phyloP scores from a whole-genome alignment of 768 basidiomycete genomes.

The Nevesoporus exiguus region DNA sequence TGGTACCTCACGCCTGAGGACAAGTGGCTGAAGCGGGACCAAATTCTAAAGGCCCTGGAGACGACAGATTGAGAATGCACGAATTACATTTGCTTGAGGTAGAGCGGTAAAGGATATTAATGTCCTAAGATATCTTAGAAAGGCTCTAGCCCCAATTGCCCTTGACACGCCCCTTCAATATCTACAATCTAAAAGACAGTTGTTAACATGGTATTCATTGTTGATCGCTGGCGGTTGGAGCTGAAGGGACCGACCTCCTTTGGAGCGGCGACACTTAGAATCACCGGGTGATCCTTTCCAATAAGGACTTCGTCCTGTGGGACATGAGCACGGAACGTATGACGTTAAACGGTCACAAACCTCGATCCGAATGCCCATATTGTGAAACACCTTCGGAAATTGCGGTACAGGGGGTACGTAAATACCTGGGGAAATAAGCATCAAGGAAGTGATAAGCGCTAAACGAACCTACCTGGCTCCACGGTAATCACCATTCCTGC shows the following conservation, averaged over 20 bases:
- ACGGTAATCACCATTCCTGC: slow-evolving; percentile 91
- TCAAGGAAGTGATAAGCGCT: background rate
- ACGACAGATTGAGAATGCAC: slow-evolving; percentile 9
- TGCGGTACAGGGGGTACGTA: slow-evolving; percentile 80
- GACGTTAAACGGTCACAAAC: slow-evolving; percentile 32
- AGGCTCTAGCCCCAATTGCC: slow-evolving; percentile 60
- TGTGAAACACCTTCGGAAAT: slow-evolving; percentile 88
- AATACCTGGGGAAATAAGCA: slow-evolving; percentile 47
- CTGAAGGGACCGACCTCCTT: slow-evolving; percentile 60
- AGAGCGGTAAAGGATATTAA: background rate
- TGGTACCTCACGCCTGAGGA: slow-evolving; percentile 81
- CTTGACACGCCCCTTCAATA: slow-evolving; percentile 78
- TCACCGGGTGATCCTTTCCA: slow-evolving; percentile 53
- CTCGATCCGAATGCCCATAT: slow-evolving; percentile 91
- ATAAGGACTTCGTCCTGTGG: slow-evolving; percentile 70
- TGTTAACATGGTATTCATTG: background rate
- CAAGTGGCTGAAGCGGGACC: slow-evolving; percentile 73
- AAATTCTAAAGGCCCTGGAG: slow-evolving; percentile 50
- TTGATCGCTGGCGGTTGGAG: background rate
- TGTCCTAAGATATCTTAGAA: slow-evolving; percentile 30
- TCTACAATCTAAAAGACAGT: slow-evolving; percentile 56
- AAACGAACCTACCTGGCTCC: slow-evolving; percentile 62
- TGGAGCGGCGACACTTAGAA: slow-evolving; percentile 71
- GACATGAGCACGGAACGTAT: slow-evolving; percentile 7
- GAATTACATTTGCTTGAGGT: background rate